Evolutionary conservation across 2,329 filamentous ascomycete species (phyloP), one percentile per base, ranked within the genome.

Genomic region (Penicillium sp.): DNA sequence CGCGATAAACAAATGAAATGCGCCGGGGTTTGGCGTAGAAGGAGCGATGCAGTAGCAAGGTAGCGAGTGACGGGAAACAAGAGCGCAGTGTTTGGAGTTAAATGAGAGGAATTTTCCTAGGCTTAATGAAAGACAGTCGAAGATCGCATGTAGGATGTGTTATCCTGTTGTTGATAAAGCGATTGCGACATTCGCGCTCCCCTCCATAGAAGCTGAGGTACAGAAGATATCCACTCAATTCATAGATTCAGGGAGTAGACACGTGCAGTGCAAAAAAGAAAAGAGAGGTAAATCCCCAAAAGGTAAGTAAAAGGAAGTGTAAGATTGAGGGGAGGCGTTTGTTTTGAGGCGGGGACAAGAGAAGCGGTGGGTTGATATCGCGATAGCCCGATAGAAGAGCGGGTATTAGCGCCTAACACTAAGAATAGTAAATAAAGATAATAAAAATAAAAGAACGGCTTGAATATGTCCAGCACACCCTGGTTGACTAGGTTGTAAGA

Each of bases 341-440:
- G 63, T 66, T 65, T 64, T 65, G 58, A 60, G 55, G 64, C 56
- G 58, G 62, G 62, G 63, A 57, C 31, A 39, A 39, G 43, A 52
- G 50, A 57, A 56, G 54, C 54, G 54, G 50, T 50, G 43, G 53
- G 55, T 56, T 54, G 57, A 59, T 64, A 63, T 50, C 55, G 57
- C 64, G 64, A 66, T 65, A 65, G 54, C 34, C 54, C 53, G 61
- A 62, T 58, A 60, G 63, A 41, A 50, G 48, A 64, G 49, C 53
- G 54, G 60, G 59, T 53, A 61, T 60, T 62, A 62, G 62, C 62
- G 62, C 52, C 56, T 57, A 11, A 53, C 47, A 46, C 48, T 53
- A 53, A 55, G 46, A 50, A 46, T 53, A 52, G 50, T 33, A 51
- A 51, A 19, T 19, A 50, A 43, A 6, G 4, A 41, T 9, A 23